phyloP scores from a whole-genome alignment of 2,329 filamentous ascomycete genomes.

The Emydomyces testavorans region DNA sequence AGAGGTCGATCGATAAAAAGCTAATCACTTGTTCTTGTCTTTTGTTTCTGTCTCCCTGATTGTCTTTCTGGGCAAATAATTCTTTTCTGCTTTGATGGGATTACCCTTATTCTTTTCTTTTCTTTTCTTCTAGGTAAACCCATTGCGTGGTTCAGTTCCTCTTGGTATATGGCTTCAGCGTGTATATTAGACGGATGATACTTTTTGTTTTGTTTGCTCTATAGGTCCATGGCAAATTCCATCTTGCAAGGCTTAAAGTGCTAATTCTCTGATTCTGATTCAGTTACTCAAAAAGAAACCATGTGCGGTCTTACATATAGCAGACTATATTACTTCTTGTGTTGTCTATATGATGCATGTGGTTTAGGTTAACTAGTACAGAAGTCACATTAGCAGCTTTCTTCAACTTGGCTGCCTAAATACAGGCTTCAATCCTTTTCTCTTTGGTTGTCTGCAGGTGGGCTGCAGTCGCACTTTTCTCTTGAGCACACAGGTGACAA shows the following conservation, averaged over 20 bases:
- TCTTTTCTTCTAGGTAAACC: not conserved
- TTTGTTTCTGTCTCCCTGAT: not conserved
- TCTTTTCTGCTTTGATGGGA: not conserved
- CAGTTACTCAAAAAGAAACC: too few species aligned
- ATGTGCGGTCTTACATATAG: too few species aligned
- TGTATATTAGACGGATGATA: slow-evolving; percentile 11
- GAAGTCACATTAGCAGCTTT: too few species aligned
- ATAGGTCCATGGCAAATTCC: not conserved
- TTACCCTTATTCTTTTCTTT: not conserved
- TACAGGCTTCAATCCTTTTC: too few species aligned
- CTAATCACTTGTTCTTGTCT: not conserved
- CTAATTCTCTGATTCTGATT: too few species aligned
- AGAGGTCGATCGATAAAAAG: slow-evolving; percentile 15
- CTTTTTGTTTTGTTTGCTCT: not conserved
- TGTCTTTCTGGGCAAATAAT: not conserved
- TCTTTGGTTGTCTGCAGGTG: too few species aligned
- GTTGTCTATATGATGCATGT: too few species aligned
- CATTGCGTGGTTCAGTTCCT: not conserved
- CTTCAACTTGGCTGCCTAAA: too few species aligned
- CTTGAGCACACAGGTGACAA: too few species aligned
- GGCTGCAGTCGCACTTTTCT: too few species aligned
- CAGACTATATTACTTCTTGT: too few species aligned
- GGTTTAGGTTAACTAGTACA: too few species aligned
- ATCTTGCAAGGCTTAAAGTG: not conserved
- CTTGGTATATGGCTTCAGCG: slow-evolving; percentile 9